These are phyloP conservation scores for Starmerella bombicola DNA, from an alignment of 805 yeast genomes.

Conservation along the genomic window DNA sequence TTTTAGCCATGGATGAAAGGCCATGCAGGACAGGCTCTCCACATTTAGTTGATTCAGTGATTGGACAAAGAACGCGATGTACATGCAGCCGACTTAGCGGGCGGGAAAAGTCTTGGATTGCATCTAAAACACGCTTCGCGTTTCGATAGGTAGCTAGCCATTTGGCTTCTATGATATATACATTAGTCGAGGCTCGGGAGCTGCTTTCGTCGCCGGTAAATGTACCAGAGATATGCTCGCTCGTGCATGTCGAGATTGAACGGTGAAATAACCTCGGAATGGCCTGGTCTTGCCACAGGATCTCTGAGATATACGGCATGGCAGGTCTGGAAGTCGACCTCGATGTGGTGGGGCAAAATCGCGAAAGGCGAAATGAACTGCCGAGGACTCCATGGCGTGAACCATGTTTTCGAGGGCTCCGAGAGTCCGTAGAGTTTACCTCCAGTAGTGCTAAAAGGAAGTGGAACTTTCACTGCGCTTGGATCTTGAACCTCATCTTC, in stretches of 20 bases:
- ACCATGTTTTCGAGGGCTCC: slow-evolving; percentile 66
- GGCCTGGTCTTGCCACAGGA: slow-evolving; percentile 95
- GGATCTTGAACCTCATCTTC: slow-evolving; percentile 31
- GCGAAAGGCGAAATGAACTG: slow-evolving; percentile 89
- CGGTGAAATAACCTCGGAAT: slow-evolving; percentile 89
- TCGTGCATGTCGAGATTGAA: slow-evolving; percentile 71
- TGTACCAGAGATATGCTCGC: slow-evolving; percentile 87
- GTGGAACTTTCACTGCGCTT: slow-evolving; percentile 33
- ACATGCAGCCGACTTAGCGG: too few relatives aligned
- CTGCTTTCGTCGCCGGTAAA: slow-evolving; percentile 28
- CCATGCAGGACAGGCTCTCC: too few relatives aligned
- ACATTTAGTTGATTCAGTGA: too few relatives aligned
- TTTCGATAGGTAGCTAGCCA: too few relatives aligned
- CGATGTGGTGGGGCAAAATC: slow-evolving; percentile 81
- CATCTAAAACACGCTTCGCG: too few relatives aligned
- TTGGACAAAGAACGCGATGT: too few relatives aligned
- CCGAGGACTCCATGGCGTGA: slow-evolving; percentile 95
- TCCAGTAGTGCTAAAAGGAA: slow-evolving; percentile 38
- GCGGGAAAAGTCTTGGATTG: too few relatives aligned
- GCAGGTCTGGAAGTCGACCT: slow-evolving; percentile 79
- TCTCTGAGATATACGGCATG: slow-evolving; percentile 95
- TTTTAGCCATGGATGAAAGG: too few relatives aligned
- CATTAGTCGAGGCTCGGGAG: slow-evolving; percentile 12
- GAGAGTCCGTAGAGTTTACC: slow-evolving; percentile 59
- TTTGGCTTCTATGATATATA: too few relatives aligned